These are phyloP conservation scores for Fusarium miscanthi DNA, from an alignment of 2,329 filamentous ascomycete genomes.

Conservation along the genomic window DNA sequence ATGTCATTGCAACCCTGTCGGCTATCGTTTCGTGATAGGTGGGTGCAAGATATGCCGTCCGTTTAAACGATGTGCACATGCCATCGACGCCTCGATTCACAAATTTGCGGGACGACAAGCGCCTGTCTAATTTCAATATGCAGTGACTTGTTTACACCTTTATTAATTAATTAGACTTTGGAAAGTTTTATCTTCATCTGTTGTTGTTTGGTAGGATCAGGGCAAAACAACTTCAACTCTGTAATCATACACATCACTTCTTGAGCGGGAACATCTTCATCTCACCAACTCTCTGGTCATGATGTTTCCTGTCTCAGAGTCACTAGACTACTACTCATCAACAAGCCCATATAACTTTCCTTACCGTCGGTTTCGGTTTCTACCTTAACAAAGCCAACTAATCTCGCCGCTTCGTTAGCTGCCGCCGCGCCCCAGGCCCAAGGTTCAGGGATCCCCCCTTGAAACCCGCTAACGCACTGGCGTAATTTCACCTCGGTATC, in stretches of 20 bases:
- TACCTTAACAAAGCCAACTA: slow-evolving; percentile 26
- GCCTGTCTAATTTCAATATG: slow-evolving; percentile 36
- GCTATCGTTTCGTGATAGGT: slow-evolving; percentile 42
- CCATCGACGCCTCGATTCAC: slow-evolving; percentile 32
- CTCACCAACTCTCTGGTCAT: background rate
- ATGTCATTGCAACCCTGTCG: slow-evolving; percentile 33
- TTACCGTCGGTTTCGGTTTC: slow-evolving; percentile 26
- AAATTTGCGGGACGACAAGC: slow-evolving; percentile 32
- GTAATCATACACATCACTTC: background rate
- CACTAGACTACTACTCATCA: background rate
- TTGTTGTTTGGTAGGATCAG: background rate
- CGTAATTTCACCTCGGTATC: slow-evolving; percentile 62
- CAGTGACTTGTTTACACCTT: slow-evolving; percentile 23
- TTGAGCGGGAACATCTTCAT: background rate
- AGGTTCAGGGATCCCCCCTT: slow-evolving; percentile 55
- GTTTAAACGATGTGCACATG: slow-evolving; percentile 33
- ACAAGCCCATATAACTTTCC: slow-evolving; percentile 5
- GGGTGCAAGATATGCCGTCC: slow-evolving; percentile 46
- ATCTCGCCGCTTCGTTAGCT: slow-evolving; percentile 41
- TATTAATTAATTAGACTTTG: slow-evolving; percentile 17
- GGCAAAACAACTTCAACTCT: background rate
- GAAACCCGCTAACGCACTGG: slow-evolving; percentile 65
- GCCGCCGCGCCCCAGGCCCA: slow-evolving; percentile 35
- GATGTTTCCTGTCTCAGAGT: slow-evolving; percentile 3
- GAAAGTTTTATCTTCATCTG: slow-evolving; percentile 5